Evolutionary conservation across 2,329 filamentous ascomycete genomes (phyloP).

Genomic region (Penicillium sp.): DNA sequence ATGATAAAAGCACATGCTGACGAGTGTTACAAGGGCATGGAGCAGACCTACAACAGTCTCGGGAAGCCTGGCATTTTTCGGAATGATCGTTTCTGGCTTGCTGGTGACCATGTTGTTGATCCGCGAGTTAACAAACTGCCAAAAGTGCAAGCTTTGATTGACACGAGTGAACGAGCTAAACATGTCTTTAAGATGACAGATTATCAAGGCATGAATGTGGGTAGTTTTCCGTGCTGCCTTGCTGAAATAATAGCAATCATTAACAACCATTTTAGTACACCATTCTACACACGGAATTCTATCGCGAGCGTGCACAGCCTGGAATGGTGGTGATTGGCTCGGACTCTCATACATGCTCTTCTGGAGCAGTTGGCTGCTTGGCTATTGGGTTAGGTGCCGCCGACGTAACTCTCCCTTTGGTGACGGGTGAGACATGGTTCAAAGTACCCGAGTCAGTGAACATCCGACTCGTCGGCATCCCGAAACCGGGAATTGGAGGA

Average conservation of each 20-base stretch:
- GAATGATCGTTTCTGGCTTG: slow-evolving; percentile 48
- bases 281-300: slow-evolving; percentile 42
- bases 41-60: slow-evolving; percentile 37
- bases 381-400: slow-evolving; percentile 44
- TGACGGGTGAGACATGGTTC: slow-evolving; percentile 47
- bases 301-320: slow-evolving; percentile 41
- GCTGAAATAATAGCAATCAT: slow-evolving; percentile 12
- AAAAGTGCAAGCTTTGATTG: slow-evolving; percentile 1
- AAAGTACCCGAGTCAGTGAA: slow-evolving; percentile 40
- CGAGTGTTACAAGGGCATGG: too few relatives aligned
- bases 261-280: slow-evolving; percentile 4
- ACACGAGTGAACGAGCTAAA: slow-evolving; percentile 1
- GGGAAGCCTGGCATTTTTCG: slow-evolving; percentile 43
- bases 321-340: slow-evolving; percentile 41
- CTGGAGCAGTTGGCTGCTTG: slow-evolving; percentile 39
- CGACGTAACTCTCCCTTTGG: slow-evolving; percentile 43
- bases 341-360: slow-evolving; percentile 46
- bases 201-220: slow-evolving; percentile 1
- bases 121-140: slow-evolving; percentile 32
- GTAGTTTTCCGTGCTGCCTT: not conserved
- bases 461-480: slow-evolving; percentile 6
- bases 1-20: not conserved
- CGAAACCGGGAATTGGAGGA: slow-evolving; percentile 37
- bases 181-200: slow-evolving; percentile 5
- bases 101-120: slow-evolving; percentile 47